phyloP scores from a whole-genome alignment of 345 rosid genomes.

The Moringa oleifera region DNA sequence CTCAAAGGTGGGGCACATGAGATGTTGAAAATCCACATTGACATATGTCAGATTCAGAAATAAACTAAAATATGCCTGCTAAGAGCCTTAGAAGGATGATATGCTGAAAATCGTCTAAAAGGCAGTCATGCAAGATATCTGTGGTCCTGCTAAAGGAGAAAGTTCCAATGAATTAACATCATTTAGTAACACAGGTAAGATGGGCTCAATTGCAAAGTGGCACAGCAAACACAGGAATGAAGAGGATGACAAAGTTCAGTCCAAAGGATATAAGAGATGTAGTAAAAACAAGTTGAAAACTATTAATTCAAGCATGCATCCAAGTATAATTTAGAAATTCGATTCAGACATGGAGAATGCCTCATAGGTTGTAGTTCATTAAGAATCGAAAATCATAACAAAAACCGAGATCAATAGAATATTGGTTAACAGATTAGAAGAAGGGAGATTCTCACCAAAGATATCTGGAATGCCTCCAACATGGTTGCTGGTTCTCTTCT shows the following conservation, averaged over 20 bases:
- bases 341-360: background rate
- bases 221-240: background rate
- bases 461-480: slow-evolving; percentile 81
- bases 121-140: no score
- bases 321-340: background rate
- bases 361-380: background rate
- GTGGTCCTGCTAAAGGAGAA: background rate
- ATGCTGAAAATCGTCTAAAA: background rate
- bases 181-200: no score
- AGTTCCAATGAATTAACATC: background rate
- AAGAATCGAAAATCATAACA: no score
- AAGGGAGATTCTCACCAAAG: slow-evolving; percentile 54
- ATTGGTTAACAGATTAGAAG: slow-evolving; percentile 3
- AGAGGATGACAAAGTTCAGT: background rate
- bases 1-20: background rate
- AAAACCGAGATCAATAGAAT: no score
- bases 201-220: background rate
- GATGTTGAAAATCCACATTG: background rate
- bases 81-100: background rate
- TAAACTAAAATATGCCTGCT: background rate
- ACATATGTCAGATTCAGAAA: background rate
- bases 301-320: background rate
- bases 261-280: background rate
- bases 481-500: slow-evolving; percentile 45
- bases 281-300: no score